A percentile compares a stretch with the other conserved stretches of the same genome.
Conservation (phyloP, 202 grass and related monocot species). For the Panicum virgatum region DNA sequence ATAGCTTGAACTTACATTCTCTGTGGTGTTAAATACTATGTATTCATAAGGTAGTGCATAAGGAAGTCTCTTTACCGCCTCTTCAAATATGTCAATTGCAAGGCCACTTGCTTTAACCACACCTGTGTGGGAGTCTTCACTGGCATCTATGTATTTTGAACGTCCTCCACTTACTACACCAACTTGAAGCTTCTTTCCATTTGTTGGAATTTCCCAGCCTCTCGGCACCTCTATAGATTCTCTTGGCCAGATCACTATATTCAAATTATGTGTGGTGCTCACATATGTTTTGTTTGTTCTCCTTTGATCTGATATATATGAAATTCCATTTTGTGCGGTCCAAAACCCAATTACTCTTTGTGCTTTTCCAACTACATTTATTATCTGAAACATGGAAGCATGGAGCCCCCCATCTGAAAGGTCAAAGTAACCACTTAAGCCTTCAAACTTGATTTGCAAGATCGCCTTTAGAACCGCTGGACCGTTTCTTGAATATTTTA, state of each 20-base stretch:
- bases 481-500: constrained; percentile 9
- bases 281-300: neutral
- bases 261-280: neutral
- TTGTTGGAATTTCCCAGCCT: constrained; percentile 54
- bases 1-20: constrained; percentile 28
- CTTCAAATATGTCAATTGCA: constrained; percentile 56
- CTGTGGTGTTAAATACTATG: constrained; percentile 13
- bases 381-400: constrained; percentile 44
- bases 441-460: constrained; percentile 40
- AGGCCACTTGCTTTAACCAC: constrained; percentile 20
- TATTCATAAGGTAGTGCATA: constrained; percentile 54
- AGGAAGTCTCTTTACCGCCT: constrained; percentile 42
- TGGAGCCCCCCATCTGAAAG: constrained; percentile 30
- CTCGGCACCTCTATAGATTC: constrained; percentile 42
- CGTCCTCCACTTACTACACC: constrained; percentile 14
- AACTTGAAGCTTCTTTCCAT: constrained; percentile 48
- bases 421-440: constrained; percentile 57
- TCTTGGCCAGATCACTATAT: constrained; percentile 51
- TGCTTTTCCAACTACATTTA: constrained; percentile 54
- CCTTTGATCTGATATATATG: neutral
- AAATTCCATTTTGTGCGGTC: constrained; percentile 42
- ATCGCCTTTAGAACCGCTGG: constrained; percentile 36
- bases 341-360: constrained; percentile 47
- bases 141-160: constrained; percentile 23
- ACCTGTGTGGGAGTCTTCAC: constrained; percentile 24